Base-by-base conservation (phyloP, 768 basidiomycete genomes). In the Dictyophora rubrovolvata region DNA sequence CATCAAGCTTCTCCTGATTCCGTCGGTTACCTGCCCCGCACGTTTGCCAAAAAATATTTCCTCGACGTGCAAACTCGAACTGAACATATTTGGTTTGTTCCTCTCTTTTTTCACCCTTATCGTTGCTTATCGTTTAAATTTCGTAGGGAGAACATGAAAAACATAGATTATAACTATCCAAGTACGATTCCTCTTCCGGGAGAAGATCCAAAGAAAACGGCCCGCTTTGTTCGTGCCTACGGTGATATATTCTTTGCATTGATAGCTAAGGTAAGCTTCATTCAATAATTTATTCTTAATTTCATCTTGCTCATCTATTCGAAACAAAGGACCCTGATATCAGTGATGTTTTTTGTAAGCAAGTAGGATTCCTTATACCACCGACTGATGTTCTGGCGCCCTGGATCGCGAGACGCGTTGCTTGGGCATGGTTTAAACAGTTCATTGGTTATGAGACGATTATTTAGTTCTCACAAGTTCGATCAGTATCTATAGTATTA, bases 121-220 rank as follows among this genome's bases (percentile, higher is more conserved):
- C 8, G 46, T 22, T 21, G 10, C 23, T 18, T 20, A 1, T 17
- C 51, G 12, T 1, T 1, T 1, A 4, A 36, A 28, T 14, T 10
- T 36, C 10, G 20, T n/a, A 18, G 49, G 56, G 56, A 18, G 34
- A 1, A 22, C 10, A 12, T 17, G 9, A 53, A 37, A 22, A 18
- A 9, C 33, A 54, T 18, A 50, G 64, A 64, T 49, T 65, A 65
- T 48, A 60, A 42, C 2, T 57, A 28, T 11, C 42, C 56, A 16
- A 60, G 48, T 22, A 65, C 64, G 5, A 56, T 46, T 20, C 64
- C 63, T 12, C 47, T 55, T 23, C 36, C 53, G 17, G 64, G 64
- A 8, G 64, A 65, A 33, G 50, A 50, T 42, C 57, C 51, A 16
- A 4, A 18, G 20, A 22, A 12, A 7, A 18, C 48, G 12, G 21